phyloP scores from a whole-genome alignment of 1,284 basidiomycete species.

The Apiotrichum montevideense region DNA sequence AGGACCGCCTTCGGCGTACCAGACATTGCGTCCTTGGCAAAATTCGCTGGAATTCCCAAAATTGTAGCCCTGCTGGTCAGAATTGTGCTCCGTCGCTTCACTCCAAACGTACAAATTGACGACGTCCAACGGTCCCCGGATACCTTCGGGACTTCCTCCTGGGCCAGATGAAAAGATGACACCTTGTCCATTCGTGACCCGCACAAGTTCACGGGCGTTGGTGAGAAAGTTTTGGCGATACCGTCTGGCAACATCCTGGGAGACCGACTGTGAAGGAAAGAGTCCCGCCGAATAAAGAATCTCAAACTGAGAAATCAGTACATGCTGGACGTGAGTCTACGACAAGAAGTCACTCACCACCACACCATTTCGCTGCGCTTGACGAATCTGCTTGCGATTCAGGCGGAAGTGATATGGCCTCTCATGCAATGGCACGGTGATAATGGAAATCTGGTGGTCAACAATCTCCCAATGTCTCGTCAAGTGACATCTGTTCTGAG shows the following conservation, averaged over 20 bases:
- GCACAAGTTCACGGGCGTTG: slow-evolving; percentile 43
- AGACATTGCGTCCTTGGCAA: slow-evolving; percentile 42
- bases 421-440: slow-evolving; percentile 44
- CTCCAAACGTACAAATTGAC: slow-evolving; percentile 37
- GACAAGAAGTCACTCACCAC: slow-evolving; percentile 30
- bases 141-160: slow-evolving; percentile 24
- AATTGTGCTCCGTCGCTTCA: not conserved
- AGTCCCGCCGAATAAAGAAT: slow-evolving; percentile 42
- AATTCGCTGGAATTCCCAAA: slow-evolving; percentile 46
- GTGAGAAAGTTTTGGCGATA: slow-evolving; percentile 45
- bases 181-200: slow-evolving; percentile 43
- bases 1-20: slow-evolving; percentile 37
- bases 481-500: too few species aligned
- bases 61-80: slow-evolving; percentile 31
- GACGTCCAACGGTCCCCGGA: slow-evolving; percentile 41
- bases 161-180: slow-evolving; percentile 44
- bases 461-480: not conserved
- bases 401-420: slow-evolving; percentile 38
- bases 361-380: slow-evolving; percentile 44
- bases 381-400: slow-evolving; percentile 42
- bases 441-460: slow-evolving; percentile 39
- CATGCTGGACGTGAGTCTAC: too few species aligned
- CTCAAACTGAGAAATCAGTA: slow-evolving; percentile 36
- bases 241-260: slow-evolving; percentile 23
- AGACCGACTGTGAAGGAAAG: slow-evolving; percentile 28